phyloP scores from a whole-genome alignment of 2,329 filamentous ascomycete species.

The Davidsoniella neocaledoniae region DNA sequence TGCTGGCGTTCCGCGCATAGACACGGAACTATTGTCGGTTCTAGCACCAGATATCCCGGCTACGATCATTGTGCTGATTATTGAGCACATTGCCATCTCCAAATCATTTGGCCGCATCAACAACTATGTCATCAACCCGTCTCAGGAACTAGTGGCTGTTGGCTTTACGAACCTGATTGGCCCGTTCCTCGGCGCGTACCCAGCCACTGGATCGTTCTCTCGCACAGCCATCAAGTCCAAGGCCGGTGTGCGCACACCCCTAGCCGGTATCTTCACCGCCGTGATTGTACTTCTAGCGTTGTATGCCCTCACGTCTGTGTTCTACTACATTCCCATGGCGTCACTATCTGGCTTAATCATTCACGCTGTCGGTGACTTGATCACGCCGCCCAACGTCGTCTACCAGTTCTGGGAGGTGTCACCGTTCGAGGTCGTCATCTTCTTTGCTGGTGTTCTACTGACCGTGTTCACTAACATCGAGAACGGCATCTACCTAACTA shows the following conservation, averaged over 20 bases:
- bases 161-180: conserved; percentile 59
- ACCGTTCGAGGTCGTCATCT: conserved; percentile 67
- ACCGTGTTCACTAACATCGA: conserved; percentile 72
- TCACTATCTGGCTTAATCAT: conserved; percentile 72
- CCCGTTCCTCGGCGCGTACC: conserved; percentile 68
- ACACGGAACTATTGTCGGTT: conserved; percentile 44
- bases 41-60: conserved; percentile 64
- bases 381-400: conserved; percentile 66
- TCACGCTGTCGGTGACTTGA: conserved; percentile 73
- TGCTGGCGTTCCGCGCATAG: conserved; percentile 55
- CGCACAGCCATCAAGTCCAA: conserved; percentile 91
- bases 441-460: conserved; percentile 70
- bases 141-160: conserved; percentile 64
- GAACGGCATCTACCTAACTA: conserved; percentile 77
- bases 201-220: conserved; percentile 79
- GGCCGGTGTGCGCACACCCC: conserved; percentile 71
- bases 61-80: conserved; percentile 74
- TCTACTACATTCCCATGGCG: conserved; percentile 74
- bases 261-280: conserved; percentile 73
- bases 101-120: conserved; percentile 70
- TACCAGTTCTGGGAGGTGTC: conserved; percentile 83
- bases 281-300: conserved; percentile 68
- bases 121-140: conserved; percentile 67
- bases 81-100: conserved; percentile 69
- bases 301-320: conserved; percentile 66